phyloP scores from a whole-genome alignment of 2,329 filamentous ascomycete species.

The Anthostomella pinea region DNA sequence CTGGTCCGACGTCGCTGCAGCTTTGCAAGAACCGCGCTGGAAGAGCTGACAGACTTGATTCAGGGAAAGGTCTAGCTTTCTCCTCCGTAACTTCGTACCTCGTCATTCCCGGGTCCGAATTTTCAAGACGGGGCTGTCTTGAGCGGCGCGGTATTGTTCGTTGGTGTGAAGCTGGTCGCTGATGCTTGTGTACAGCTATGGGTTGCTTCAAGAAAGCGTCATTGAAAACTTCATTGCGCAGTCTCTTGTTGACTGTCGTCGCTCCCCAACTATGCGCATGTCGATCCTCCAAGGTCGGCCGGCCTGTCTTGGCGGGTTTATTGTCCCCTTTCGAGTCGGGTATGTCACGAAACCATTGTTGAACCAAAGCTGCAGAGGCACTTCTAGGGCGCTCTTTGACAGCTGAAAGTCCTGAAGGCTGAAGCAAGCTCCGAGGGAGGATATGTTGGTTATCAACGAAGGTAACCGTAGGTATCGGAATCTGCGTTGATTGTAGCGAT shows the following conservation, averaged over 20 bases:
- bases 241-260: conserved; percentile 81
- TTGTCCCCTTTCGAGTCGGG: conserved; percentile 10
- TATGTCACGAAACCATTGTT: conserved; percentile 19
- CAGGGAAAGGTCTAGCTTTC: conserved; percentile 4
- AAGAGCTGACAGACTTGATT: conserved; percentile 22
- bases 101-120: conserved; percentile 36
- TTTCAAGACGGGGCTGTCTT: conserved; percentile 43
- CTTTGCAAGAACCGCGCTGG: conserved; percentile 27
- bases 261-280: conserved; percentile 78
- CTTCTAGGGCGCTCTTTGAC: conserved; percentile 35
- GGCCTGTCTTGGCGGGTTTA: conserved; percentile 9
- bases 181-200: conserved; percentile 76
- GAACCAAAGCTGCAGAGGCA: conserved; percentile 32
- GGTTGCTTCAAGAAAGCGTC: conserved; percentile 86
- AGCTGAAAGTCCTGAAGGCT: conserved; percentile 46
- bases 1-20: conserved; percentile 35
- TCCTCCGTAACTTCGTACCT: conserved; percentile 10
- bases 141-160: conserved; percentile 59
- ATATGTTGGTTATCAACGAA: conserved; percentile 95
- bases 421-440: conserved; percentile 78
- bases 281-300: conserved; percentile 51
- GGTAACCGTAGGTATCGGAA: conserved; percentile 81
- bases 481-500: conserved; percentile 64
- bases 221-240: conserved; percentile 88
- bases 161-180: conserved; percentile 59